phyloP scores from a whole-genome alignment of 345 rosid genomes.

The Trapa bicornis region DNA sequence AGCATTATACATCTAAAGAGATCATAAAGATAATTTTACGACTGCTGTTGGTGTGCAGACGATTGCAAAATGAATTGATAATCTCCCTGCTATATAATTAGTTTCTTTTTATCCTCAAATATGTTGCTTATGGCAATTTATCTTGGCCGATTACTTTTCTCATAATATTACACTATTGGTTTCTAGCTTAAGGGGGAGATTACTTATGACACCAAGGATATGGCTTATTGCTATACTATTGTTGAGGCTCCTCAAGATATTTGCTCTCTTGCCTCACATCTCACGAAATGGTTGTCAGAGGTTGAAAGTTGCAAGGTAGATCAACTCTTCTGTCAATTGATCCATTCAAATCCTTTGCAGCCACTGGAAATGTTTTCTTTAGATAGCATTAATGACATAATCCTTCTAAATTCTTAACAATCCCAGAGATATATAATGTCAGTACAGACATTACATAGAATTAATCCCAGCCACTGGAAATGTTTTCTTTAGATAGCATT shows the following conservation, averaged over 20 bases:
- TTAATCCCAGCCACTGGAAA: neutral
- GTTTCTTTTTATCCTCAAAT: neutral
- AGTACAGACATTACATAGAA: neutral
- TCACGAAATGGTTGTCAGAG: constrained; percentile 73
- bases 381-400: neutral
- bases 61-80: neutral
- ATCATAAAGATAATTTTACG: no score
- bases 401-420: neutral
- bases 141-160: neutral
- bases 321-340: neutral
- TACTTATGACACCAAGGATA: constrained; percentile 69
- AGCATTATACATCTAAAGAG: neutral
- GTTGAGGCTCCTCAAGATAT: constrained; percentile 45
- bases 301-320: constrained; percentile 65
- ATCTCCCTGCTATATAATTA: neutral
- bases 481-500: neutral
- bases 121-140: neutral
- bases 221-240: constrained; percentile 62
- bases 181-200: constrained; percentile 70
- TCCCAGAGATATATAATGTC: neutral
- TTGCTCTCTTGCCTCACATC: constrained; percentile 45
- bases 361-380: neutral
- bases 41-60: neutral
- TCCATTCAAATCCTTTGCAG: neutral
- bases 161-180: constrained; percentile 8